phyloP scores from a whole-genome alignment of 345 rosid species.

The Rubroshorea leprosula region DNA sequence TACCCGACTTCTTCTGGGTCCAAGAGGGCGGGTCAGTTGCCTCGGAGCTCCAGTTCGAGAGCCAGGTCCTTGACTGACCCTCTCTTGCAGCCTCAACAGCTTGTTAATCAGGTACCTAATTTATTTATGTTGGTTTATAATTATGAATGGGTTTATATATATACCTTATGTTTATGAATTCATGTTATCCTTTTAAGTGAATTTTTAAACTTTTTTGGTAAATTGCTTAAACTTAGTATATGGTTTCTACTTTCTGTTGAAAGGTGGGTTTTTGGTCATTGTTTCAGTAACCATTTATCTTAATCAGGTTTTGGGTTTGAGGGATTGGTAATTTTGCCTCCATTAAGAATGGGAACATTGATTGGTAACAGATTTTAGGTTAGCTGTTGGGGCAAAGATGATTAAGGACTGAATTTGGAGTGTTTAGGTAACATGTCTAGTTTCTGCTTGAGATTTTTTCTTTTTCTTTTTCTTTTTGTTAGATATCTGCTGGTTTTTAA shows the following conservation, averaged over 20 bases:
- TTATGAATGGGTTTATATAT: too few relatives aligned
- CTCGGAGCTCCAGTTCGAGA: slow-evolving; percentile 89
- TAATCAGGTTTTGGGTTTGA: too few relatives aligned
- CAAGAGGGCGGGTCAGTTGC: slow-evolving; percentile 58
- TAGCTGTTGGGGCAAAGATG: not conserved
- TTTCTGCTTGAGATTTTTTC: not conserved
- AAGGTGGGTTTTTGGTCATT: too few relatives aligned
- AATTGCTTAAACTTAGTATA: too few relatives aligned
- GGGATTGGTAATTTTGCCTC: not conserved
- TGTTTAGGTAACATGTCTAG: not conserved
- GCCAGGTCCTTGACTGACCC: slow-evolving; percentile 90
- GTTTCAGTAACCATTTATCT: too few relatives aligned
- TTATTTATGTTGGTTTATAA: not conserved
- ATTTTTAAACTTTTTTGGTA: too few relatives aligned
- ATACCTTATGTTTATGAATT: too few relatives aligned
- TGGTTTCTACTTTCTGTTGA: too few relatives aligned
- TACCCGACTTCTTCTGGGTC: slow-evolving; percentile 49
- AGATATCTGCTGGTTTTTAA: not conserved
- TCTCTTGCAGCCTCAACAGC: slow-evolving; percentile 84
- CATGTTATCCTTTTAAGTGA: too few relatives aligned
- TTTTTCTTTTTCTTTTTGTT: not conserved
- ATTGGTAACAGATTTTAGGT: not conserved
- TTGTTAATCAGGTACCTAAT: slow-evolving; percentile 64
- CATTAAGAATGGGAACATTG: not conserved
- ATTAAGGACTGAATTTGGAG: not conserved